phyloP scores from a whole-genome alignment of 129 eudicot species.

The Mikania micrantha region DNA sequence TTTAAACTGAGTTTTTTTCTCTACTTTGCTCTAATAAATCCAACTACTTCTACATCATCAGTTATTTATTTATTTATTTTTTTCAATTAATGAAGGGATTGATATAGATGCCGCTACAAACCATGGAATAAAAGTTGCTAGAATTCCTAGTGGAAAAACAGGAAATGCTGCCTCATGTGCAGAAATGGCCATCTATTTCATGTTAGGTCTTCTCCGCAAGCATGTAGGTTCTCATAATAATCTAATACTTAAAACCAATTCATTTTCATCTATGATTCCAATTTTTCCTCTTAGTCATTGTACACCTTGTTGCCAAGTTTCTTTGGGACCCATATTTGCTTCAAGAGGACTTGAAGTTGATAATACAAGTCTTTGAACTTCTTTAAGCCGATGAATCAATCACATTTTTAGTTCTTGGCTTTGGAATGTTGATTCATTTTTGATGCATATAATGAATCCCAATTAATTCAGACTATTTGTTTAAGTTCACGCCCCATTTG shows the following conservation, averaged over 20 bases:
- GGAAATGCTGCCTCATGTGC: conserved; percentile 99
- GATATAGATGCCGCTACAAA: conserved; percentile 69
- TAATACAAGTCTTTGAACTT: not conserved
- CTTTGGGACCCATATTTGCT: not conserved
- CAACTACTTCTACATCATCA: not conserved
- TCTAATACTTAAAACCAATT: not conserved
- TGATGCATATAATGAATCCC: not conserved
- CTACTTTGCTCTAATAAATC: not conserved
- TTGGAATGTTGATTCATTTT: not conserved
- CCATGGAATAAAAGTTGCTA: conserved; percentile 81
- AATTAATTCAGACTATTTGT: too few relatives aligned
- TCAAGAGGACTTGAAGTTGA: not conserved
- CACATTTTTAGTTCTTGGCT: not conserved
- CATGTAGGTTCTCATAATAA: conserved; percentile 49
- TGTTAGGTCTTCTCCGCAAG: conserved; percentile 87
- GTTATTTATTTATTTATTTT: not conserved
- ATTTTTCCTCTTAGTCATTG: not conserved
- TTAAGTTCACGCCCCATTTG: too few relatives aligned
- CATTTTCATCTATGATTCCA: not conserved
- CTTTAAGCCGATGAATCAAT: not conserved
- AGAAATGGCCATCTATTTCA: conserved; percentile 90
- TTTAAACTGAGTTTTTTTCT: not conserved
- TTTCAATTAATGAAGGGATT: conserved; percentile 51
- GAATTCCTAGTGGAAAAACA: conserved; percentile 64
- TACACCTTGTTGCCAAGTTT: not conserved